A percentile compares a stretch with the other conserved stretches of the same genome.
Conservation (phyloP, 2,329 filamentous ascomycete species). For the Gaeumannomyces tritici region DNA sequence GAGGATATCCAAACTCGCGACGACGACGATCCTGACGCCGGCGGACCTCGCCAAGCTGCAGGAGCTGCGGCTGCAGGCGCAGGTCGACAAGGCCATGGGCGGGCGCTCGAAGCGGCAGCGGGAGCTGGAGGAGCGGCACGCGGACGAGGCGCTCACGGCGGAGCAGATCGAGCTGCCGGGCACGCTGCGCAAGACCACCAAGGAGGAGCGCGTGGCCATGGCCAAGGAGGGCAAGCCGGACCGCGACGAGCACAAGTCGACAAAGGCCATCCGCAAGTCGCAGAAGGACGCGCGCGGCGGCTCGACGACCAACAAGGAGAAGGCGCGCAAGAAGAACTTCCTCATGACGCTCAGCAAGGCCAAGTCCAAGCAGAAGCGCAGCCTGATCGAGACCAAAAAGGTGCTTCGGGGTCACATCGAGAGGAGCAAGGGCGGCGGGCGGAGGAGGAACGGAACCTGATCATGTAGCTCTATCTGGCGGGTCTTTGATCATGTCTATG, state of each 20-base stretch:
- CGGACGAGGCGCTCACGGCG: constrained; percentile 82
- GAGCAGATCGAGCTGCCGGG: constrained; percentile 85
- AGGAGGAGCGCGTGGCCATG: constrained; percentile 78
- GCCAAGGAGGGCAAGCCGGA: constrained; percentile 75
- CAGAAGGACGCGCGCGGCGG: constrained; percentile 86
- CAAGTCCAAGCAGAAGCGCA: constrained; percentile 90
- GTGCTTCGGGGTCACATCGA: constrained; percentile 74
- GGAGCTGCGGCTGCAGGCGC: constrained; percentile 69
- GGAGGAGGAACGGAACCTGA: constrained; percentile 56
- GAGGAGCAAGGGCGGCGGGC: constrained; percentile 74
- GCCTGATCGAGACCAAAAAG: constrained; percentile 75
- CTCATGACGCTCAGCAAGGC: constrained; percentile 97
- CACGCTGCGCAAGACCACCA: constrained; percentile 71
- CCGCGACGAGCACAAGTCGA: constrained; percentile 73
- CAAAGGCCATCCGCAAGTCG: constrained; percentile 72
- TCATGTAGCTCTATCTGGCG: not conserved
- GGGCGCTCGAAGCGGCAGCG: constrained; percentile 25
- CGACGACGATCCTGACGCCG: constrained; percentile 85
- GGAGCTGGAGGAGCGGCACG: constrained; percentile 50
- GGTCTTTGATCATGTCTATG: too few species aligned
- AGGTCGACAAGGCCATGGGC: constrained; percentile 55
- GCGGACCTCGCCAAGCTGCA: constrained; percentile 92
- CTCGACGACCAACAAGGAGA: constrained; percentile 95
- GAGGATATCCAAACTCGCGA: constrained; percentile 68
- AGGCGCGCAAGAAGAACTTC: constrained; percentile 96